phyloP scores from a whole-genome alignment of 2,329 filamentous ascomycete species.

The Capronia epimyces region DNA sequence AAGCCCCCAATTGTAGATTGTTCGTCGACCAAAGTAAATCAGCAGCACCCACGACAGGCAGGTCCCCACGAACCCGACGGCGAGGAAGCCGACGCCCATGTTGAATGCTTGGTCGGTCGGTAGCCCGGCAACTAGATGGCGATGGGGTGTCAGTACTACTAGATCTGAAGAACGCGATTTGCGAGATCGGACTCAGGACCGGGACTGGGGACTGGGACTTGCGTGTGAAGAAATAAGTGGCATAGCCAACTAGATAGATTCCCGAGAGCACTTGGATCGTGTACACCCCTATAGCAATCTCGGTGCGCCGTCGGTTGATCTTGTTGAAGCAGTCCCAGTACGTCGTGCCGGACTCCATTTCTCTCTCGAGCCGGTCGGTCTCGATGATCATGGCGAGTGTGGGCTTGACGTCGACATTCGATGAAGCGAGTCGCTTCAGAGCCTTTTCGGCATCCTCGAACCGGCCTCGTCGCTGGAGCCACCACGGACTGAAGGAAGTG shows the following conservation, averaged over 20 bases:
- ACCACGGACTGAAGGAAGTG: constrained; percentile 33
- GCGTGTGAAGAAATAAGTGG: constrained; percentile 48
- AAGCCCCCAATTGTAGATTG: constrained; percentile 35
- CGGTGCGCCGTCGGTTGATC: constrained; percentile 41
- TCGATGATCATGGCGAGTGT: constrained; percentile 41
- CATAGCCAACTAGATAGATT: constrained; percentile 42
- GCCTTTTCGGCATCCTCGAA: constrained; percentile 36
- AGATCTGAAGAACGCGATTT: too few relatives aligned
- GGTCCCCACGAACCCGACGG: constrained; percentile 39
- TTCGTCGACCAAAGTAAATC: constrained; percentile 35
- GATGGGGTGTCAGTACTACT: background rate
- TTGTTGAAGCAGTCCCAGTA: constrained; percentile 41
- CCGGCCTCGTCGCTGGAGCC: constrained; percentile 35
- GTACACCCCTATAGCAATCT: constrained; percentile 43
- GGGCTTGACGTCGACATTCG: constrained; percentile 40
- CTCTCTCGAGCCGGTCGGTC: constrained; percentile 38
- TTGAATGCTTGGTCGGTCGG: constrained; percentile 36
- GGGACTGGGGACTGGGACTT: constrained; percentile 3
- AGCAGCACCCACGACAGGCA: constrained; percentile 36
- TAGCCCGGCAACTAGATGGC: constrained; percentile 30
- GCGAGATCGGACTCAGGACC: too few relatives aligned
- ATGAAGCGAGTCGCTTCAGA: constrained; percentile 34
- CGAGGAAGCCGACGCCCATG: constrained; percentile 38
- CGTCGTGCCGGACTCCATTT: constrained; percentile 36
- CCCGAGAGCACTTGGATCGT: constrained; percentile 42